Percentiles rank a stretch among this genome's conserved stretches.
phyloP scores from a whole-genome alignment of 352 stramenopile genomes.

The Phytophthora pluvialis region DNA sequence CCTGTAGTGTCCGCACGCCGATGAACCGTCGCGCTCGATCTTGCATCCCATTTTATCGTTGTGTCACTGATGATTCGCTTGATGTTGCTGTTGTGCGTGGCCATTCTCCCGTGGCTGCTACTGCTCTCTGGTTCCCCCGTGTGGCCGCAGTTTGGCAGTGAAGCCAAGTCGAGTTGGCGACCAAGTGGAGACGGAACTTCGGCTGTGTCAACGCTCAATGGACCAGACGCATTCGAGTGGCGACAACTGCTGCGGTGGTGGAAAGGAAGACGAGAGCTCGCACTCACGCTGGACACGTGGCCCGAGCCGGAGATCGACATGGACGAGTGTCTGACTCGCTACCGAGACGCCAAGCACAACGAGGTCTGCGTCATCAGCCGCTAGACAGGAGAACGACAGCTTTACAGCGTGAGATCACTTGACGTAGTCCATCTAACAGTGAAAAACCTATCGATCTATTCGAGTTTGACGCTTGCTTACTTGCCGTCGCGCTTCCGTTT shows the following conservation, averaged over 20 bases:
- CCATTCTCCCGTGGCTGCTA: constrained; percentile 26
- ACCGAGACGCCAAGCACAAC: constrained; percentile 48
- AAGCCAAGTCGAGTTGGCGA: not conserved
- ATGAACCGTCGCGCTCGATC: constrained; percentile 31
- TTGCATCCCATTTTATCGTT: constrained; percentile 18
- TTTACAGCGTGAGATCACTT: constrained; percentile 1
- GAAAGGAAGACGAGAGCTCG: constrained; percentile 17
- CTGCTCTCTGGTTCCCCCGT: constrained; percentile 16
- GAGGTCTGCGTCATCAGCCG: constrained; percentile 62
- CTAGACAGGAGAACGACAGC: constrained; percentile 22
- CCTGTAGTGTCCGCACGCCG: not conserved
- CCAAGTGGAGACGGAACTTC: not conserved
- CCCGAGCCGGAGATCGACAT: constrained; percentile 29
- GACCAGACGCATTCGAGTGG: constrained; percentile 24
- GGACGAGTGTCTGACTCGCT: constrained; percentile 52
- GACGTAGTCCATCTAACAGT: constrained; percentile 13
- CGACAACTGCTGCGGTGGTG: constrained; percentile 29
- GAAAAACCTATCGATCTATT: constrained; percentile 31
- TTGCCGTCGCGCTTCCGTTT: constrained; percentile 84
- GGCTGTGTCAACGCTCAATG: constrained; percentile 10
- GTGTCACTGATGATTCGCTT: constrained; percentile 25
- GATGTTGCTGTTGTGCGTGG: constrained; percentile 21
- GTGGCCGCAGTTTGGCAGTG: not conserved
- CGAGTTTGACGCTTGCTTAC: constrained; percentile 12
- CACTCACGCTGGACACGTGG: constrained; percentile 32